These are phyloP conservation scores for Carex arenaria DNA, from an alignment of 202 grass and related monocot species.

Conservation along the genomic window DNA sequence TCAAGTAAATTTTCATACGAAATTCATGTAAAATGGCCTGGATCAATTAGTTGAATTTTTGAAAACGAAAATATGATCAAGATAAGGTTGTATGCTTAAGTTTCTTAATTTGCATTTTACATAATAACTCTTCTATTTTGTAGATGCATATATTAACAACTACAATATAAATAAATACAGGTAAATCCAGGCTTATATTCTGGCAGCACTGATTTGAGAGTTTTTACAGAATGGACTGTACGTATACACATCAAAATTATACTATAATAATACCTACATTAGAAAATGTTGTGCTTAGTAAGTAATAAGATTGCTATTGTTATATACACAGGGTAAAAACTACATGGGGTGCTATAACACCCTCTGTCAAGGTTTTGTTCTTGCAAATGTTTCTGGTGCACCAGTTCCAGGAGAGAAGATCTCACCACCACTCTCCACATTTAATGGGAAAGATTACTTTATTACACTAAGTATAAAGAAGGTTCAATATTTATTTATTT, in stretches of 20 bases:
- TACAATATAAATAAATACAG: neutral
- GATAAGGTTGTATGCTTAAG: too few species aligned
- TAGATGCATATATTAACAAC: neutral
- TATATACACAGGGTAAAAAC: neutral
- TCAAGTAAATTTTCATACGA: too few species aligned
- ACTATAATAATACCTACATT: neutral
- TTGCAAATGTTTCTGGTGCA: neutral
- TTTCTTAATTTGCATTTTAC: too few species aligned
- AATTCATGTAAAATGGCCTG: too few species aligned
- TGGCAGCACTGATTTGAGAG: constrained; percentile 3
- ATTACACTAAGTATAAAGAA: constrained; percentile 4
- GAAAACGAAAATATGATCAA: too few species aligned
- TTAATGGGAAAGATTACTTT: constrained; percentile 5
- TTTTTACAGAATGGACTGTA: constrained; percentile 10
- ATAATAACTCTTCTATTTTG: too few species aligned
- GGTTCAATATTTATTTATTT: neutral
- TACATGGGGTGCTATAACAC: neutral
- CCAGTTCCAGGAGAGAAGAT: neutral
- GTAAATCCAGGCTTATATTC: constrained; percentile 9
- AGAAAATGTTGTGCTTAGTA: neutral
- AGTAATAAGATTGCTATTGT: neutral
- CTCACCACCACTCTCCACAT: constrained; percentile 7
- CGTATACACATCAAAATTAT: neutral
- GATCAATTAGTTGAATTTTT: too few species aligned
- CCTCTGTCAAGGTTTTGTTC: neutral